Evolutionary conservation across 345 rosid genomes (phyloP).

Genomic region (Citrus hindsii): DNA sequence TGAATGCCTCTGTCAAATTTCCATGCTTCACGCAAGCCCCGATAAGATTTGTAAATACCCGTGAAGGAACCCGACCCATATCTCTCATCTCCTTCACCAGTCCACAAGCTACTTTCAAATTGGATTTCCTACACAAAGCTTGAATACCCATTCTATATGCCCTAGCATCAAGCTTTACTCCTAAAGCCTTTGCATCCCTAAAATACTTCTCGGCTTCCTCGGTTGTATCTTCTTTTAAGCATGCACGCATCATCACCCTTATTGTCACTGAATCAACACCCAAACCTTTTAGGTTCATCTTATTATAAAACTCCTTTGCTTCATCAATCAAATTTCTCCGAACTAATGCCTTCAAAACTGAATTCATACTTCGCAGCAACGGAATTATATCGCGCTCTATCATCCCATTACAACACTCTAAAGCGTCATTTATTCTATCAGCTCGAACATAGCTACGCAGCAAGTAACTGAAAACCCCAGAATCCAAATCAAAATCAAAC

Average conservation of each 20-base stretch:
- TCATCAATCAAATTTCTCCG: constrained; percentile 37
- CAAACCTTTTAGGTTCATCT: constrained; percentile 43
- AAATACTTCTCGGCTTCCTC: constrained; percentile 48
- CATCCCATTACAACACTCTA: constrained; percentile 43
- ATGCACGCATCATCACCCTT: constrained; percentile 44
- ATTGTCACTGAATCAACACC: constrained; percentile 44
- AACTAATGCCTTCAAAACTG: constrained; percentile 39
- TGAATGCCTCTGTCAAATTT: constrained; percentile 56
- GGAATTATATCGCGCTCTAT: constrained; percentile 39
- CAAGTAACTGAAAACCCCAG: constrained; percentile 51
- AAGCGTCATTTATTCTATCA: constrained; percentile 33
- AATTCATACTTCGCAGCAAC: constrained; percentile 29
- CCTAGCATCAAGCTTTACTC: constrained; percentile 45
- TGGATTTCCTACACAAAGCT: constrained; percentile 39
- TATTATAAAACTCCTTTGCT: constrained; percentile 42
- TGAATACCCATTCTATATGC: constrained; percentile 41
- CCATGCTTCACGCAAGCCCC: constrained; percentile 59
- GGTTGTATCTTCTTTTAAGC: constrained; percentile 48
- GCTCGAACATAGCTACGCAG: constrained; percentile 51
- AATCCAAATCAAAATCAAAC: constrained; percentile 41
- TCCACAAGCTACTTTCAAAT: constrained; percentile 38
- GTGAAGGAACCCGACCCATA: constrained; percentile 45
- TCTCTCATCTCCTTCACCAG: constrained; percentile 63
- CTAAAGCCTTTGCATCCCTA: constrained; percentile 39
- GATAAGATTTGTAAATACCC: constrained; percentile 46